These are phyloP conservation scores for Panicum miliaceum DNA, from an alignment of 176 grass and related monocot species.

Conservation along the genomic window DNA sequence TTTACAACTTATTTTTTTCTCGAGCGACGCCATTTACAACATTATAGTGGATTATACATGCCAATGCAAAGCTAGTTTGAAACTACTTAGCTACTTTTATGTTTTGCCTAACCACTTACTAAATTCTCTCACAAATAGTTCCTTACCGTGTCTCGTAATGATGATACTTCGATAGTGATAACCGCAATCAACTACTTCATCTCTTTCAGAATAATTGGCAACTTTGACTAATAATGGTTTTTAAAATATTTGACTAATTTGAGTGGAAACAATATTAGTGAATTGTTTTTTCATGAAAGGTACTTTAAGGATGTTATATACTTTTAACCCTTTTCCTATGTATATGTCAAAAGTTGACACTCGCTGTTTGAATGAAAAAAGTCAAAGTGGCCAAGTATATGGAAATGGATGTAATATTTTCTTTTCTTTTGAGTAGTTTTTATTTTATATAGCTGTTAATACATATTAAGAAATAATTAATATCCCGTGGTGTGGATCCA, in stretches of 20 bases:
- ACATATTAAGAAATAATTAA: conserved; percentile 37
- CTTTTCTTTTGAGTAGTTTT: conserved; percentile 31
- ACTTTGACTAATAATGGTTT: neutral
- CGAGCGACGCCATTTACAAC: conserved; percentile 23
- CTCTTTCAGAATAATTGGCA: neutral
- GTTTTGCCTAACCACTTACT: conserved; percentile 12
- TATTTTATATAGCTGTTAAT: conserved; percentile 34
- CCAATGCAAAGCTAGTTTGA: conserved; percentile 20
- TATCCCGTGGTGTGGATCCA: conserved; percentile 29
- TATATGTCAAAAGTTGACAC: neutral
- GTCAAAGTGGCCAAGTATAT: neutral
- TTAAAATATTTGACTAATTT: neutral
- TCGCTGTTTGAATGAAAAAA: neutral
- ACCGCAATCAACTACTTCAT: neutral
- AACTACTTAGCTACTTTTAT: conserved; percentile 9
- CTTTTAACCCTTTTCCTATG: neutral
- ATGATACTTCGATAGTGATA: conserved; percentile 12
- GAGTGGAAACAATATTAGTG: neutral
- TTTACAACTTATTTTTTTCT: neutral
- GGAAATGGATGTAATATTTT: neutral
- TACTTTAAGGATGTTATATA: neutral
- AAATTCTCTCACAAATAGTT: neutral
- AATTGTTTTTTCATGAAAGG: neutral
- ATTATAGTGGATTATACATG: neutral
- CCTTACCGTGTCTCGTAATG: neutral